Evolutionary conservation across 208 protist species (phyloP), one percentile per base, ranked within the genome.

Genomic region (Leishmania mexicana): DNA sequence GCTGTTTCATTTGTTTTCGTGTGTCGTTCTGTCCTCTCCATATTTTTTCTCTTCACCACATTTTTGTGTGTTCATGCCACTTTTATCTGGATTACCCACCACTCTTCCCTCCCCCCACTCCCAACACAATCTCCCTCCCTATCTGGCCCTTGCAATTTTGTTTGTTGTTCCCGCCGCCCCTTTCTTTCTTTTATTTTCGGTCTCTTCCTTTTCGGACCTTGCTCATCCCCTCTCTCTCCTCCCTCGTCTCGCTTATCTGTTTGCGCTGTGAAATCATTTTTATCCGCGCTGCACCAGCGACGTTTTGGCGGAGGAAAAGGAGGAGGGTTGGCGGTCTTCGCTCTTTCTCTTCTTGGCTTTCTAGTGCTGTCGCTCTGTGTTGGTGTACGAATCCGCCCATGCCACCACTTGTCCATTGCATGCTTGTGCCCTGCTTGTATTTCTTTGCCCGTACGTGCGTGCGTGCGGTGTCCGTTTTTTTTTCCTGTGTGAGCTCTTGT

Each of bases 391-490:
- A 68, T 11, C 17, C 8, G 62, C 10, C 31, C 31, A 68, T 15
- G 62, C 62, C 1, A 21, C 31, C 11, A 19, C 13, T 68, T 68
- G 10, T 8, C 11, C n/a, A 64, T 38, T 67, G 15, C 38, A 35
- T 35, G 21, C 19, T 60, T 83, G 11, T 51, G 42, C 28, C 35
- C 45, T 62, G 11, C 58, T 28, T 76, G 11, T 81, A 47, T 67
- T 71, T 76, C 17, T 74, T 42, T 57, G 73, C 31, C n/a, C 24
- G 73, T n/a, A 40, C 64, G 42, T 49, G 58, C 11, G 10, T 31
- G 62, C 3, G 28, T 35, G 62, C 31, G 31, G 62, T 68, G 62
- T 40, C 38, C 67, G n/a, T 75, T 84, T 31, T 79, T 76, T 47
- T 17, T 38, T 71, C 57, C 28, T 49, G 28, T 54, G 47, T 7